Base-by-base conservation (phyloP, 305 asterid species). In the Caryopteris hybrid region DNA sequence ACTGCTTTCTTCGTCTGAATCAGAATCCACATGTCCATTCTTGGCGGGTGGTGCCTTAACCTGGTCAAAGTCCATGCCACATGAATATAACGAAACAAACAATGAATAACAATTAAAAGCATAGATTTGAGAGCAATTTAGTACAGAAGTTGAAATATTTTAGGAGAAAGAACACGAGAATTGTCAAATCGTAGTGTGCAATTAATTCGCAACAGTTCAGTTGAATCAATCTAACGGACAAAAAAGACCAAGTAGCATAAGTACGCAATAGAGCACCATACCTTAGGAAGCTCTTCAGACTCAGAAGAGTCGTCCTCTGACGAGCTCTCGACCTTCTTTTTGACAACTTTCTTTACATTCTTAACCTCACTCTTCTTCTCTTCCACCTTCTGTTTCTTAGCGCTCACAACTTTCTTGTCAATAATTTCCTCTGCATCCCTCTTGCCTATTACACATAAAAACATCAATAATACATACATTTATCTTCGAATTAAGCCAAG, bases 331-430 rank as follows among this genome's bases (percentile, higher is more conserved):
- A 36, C 83, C 27, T 76, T 77, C 82, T 76, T 80, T 33, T 71
- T 78, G 6, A 50, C 61, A 5, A 53, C 56, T 73, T 81, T 80
- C 66, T 74, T 83, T 23, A 56, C 57, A 38, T 57, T 38, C 79
- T 85, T 87, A 22, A 56, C 62, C 8, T 70, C 86, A 53, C 13
- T 41, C 87, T 85, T 84, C 74, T 82, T 84, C 21, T 77, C 84
- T 47, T 71, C 83, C 4, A 83, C 70, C 84, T 91, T 87, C 80
- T 80, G 86, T 80, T 89, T 87, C 84, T 89, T 86, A 63, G 77
- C 82, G 51, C 52, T 66, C 58, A 66, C 78, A 17, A 70, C 70
- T 29, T 61, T 61, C 74, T 84, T 85, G 72, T 78, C 91, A 43
- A 79, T 56, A 9, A 18, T 59, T 17, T 66, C 88, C 64, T 82